Percentiles rank a stretch among this genome's conserved stretches.
phyloP scores from a whole-genome alignment of 2,329 filamentous ascomycete species.

The Aspergillus spinulosporus region DNA sequence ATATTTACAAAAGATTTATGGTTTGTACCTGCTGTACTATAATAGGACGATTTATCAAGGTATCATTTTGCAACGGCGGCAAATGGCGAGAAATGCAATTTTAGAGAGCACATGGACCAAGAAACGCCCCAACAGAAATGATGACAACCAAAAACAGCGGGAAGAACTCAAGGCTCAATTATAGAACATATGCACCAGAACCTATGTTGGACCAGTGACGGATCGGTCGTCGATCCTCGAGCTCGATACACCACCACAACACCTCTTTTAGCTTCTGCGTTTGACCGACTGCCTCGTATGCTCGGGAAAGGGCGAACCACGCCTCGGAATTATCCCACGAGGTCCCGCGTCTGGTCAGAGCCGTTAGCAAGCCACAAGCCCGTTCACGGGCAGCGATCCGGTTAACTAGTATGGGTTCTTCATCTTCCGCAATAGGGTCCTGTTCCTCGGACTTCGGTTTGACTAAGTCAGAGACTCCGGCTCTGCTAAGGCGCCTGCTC shows the following conservation, averaged over 20 bases:
- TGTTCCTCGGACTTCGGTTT: constrained; percentile 4
- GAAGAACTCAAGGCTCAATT: constrained; percentile 18
- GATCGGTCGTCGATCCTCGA: constrained; percentile 81
- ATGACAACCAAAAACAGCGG: constrained; percentile 13
- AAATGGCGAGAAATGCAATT: constrained; percentile 15
- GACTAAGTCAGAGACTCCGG: neutral
- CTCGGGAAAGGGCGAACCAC: constrained; percentile 84
- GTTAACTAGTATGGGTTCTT: constrained; percentile 71
- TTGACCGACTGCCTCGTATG: constrained; percentile 84
- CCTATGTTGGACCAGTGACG: constrained; percentile 74
- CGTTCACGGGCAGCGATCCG: constrained; percentile 87
- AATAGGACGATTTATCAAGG: constrained; percentile 25
- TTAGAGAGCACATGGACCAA: constrained; percentile 6
- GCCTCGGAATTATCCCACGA: constrained; percentile 93
- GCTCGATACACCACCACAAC: constrained; percentile 95
- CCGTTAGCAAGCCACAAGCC: constrained; percentile 78
- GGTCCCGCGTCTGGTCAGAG: constrained; percentile 77
- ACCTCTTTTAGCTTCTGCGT: constrained; percentile 85
- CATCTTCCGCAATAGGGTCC: constrained; percentile 23
- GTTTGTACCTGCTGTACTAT: constrained; percentile 14
- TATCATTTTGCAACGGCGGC: constrained; percentile 27
- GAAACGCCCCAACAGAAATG: constrained; percentile 1
- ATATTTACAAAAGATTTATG: constrained; percentile 17
- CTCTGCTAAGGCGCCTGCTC: neutral
- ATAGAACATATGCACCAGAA: constrained; percentile 66